Evolutionary conservation across 208 protist genomes (phyloP).

Genomic region (Strigomonas culicis): DNA sequence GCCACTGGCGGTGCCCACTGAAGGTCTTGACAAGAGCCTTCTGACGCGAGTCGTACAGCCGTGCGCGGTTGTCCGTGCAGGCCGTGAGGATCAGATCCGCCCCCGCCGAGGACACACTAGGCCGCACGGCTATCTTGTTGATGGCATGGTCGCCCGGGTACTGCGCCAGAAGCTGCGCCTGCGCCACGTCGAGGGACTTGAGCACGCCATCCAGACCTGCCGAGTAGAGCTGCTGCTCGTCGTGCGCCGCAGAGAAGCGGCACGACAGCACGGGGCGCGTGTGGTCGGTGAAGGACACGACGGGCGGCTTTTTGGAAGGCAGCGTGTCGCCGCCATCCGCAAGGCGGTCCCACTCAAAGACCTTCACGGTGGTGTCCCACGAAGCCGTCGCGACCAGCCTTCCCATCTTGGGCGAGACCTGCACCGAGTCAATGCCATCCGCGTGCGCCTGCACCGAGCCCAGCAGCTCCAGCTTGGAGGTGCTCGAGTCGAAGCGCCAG

Average conservation of each 20-base stretch:
- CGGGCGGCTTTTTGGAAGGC: slow-evolving; percentile 54
- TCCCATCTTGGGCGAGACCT: slow-evolving; percentile 53
- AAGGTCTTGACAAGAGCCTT: slow-evolving; percentile 55
- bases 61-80: slow-evolving; percentile 78
- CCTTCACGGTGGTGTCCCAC: slow-evolving; percentile 79
- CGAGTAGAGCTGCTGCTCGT: slow-evolving; percentile 50
- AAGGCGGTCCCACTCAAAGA: slow-evolving; percentile 56
- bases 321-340: slow-evolving; percentile 24
- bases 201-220: slow-evolving; percentile 71
- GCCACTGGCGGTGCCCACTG: slow-evolving; percentile 76
- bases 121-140: slow-evolving; percentile 53
- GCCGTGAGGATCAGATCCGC: slow-evolving; percentile 67
- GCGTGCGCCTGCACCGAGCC: slow-evolving; percentile 55
- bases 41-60: slow-evolving; percentile 74
- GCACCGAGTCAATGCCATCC: slow-evolving; percentile 64
- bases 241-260: slow-evolving; percentile 53
- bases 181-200: slow-evolving; percentile 58
- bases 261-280: slow-evolving; percentile 63
- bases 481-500: slow-evolving; percentile 45
- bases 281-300: slow-evolving; percentile 79
- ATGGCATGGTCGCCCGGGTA: slow-evolving; percentile 66
- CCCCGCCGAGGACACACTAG: slow-evolving; percentile 19
- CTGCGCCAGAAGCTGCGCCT: slow-evolving; percentile 35
- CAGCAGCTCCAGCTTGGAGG: slow-evolving; percentile 36
- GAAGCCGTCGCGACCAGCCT: slow-evolving; percentile 53